phyloP scores from a whole-genome alignment of 495 filamentous ascomycete species.

The Trichocladium uniseriatum region DNA sequence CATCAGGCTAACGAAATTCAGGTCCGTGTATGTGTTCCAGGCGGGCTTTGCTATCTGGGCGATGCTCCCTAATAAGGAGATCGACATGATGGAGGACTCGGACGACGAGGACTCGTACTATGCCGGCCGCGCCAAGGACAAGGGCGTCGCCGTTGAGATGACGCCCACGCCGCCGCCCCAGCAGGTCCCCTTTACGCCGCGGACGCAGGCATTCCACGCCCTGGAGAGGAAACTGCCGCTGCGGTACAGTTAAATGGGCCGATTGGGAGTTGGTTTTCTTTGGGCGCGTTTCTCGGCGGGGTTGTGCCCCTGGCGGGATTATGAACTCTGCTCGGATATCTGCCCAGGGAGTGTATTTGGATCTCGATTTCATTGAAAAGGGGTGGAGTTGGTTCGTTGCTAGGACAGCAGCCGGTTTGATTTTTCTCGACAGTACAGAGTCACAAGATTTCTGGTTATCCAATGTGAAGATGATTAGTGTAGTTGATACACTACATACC shows the following conservation, averaged over 20 bases:
- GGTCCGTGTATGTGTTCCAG: conserved; percentile 49
- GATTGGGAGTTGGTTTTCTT: background rate
- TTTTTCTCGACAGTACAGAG: too few relatives aligned
- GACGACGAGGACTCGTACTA: conserved; percentile 29
- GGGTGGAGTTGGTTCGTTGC: background rate
- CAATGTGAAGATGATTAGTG: background rate
- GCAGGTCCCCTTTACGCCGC: conserved; percentile 39
- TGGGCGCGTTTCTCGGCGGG: too few relatives aligned
- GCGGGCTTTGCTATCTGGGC: conserved; percentile 49
- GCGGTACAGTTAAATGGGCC: conserved; percentile 4
- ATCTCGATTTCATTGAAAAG: background rate
- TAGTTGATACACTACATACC: conserved; percentile 1
- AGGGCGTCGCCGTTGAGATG: conserved; percentile 35
- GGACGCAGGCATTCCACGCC: conserved; percentile 47
- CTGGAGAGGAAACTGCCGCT: conserved; percentile 42
- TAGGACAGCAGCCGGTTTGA: background rate
- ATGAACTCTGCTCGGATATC: background rate
- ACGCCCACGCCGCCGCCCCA: conserved; percentile 25
- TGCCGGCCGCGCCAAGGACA: conserved; percentile 9
- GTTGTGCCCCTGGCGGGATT: background rate
- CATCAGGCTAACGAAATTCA: conserved; percentile 13
- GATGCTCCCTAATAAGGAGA: conserved; percentile 47
- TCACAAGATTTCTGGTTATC: too few relatives aligned
- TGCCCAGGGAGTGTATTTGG: too few relatives aligned
- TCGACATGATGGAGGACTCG: conserved; percentile 31